These are phyloP conservation scores for Avena insularis DNA, from an alignment of 176 grass and related monocot species.

Conservation along the genomic window DNA sequence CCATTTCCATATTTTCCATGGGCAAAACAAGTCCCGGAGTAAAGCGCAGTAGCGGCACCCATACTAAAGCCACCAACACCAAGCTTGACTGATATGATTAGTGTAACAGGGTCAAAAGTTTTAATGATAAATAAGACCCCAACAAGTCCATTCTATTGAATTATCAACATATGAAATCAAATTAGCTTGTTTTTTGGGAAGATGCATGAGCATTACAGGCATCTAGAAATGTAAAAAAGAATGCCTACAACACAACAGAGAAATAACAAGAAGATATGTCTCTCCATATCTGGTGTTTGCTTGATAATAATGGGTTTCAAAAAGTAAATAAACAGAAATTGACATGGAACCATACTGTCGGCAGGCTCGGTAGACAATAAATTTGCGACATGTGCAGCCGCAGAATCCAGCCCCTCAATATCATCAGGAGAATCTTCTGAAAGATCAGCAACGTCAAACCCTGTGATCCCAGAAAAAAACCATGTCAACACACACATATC, in stretches of 20 bases:
- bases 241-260: background rate
- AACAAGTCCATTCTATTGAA: background rate
- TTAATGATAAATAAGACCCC: conserved; percentile 19
- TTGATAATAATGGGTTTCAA: conserved; percentile 17
- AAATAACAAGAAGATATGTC: background rate
- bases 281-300: background rate
- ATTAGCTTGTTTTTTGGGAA: conserved; percentile 24
- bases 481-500: conserved; percentile 1
- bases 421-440: conserved; percentile 84
- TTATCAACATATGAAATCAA: conserved; percentile 1
- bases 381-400: conserved; percentile 94
- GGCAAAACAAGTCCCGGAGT: conserved; percentile 88
- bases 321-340: conserved; percentile 15
- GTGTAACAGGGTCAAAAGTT: conserved; percentile 19
- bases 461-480: conserved; percentile 46
- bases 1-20: conserved; percentile 95
- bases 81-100: conserved; percentile 75
- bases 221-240: conserved; percentile 2
- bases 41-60: conserved; percentile 88
- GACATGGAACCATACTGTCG: conserved; percentile 63
- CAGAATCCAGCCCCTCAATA: conserved; percentile 84
- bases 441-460: conserved; percentile 93
- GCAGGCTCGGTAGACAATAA: conserved; percentile 89
- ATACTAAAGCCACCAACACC: conserved; percentile 98
- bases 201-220: background rate